Conservation (phyloP, 2,329 filamentous ascomycete genomes). For the Fusarium drepaniforme region DNA sequence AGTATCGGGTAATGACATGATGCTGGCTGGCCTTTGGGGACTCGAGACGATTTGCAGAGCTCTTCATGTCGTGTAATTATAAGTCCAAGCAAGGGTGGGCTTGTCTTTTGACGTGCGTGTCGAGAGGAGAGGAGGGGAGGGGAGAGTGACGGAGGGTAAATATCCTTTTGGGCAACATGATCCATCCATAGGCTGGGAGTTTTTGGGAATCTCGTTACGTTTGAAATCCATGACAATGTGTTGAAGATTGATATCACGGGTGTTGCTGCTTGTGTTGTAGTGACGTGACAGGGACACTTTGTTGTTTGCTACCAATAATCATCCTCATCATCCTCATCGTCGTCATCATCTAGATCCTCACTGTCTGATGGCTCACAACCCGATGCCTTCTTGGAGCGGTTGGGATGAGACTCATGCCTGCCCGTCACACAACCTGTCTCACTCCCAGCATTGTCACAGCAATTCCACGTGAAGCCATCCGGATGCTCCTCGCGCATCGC, state of each 20-base stretch:
- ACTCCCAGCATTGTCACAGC: conserved; percentile 25
- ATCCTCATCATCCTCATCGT: not conserved
- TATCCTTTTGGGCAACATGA: conserved; percentile 33
- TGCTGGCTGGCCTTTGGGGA: conserved; percentile 25
- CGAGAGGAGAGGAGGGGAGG: not conserved
- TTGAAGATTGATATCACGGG: conserved; percentile 11
- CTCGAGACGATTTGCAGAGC: conserved; percentile 30
- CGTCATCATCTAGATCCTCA: conserved; percentile 1
- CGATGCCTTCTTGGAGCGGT: conserved; percentile 10
- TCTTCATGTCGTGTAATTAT: conserved; percentile 39
- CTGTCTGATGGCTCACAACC: not conserved
- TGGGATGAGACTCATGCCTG: conserved; percentile 28
- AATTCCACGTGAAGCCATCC: conserved; percentile 39
- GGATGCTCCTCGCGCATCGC: conserved; percentile 22
- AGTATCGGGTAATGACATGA: conserved; percentile 40
- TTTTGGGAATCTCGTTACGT: conserved; percentile 31
- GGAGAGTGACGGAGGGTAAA: conserved; percentile 21
- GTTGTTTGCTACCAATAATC: not conserved
- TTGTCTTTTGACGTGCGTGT: conserved; percentile 29
- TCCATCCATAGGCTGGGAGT: conserved; percentile 44
- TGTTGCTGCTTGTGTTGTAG: not conserved
- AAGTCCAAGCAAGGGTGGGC: conserved; percentile 35
- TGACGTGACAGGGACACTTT: too few species aligned
- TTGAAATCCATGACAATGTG: conserved; percentile 17
- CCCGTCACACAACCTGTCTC: conserved; percentile 23